Base-by-base conservation (phyloP, 2,329 filamentous ascomycete genomes). In the Penicillium sp. region DNA sequence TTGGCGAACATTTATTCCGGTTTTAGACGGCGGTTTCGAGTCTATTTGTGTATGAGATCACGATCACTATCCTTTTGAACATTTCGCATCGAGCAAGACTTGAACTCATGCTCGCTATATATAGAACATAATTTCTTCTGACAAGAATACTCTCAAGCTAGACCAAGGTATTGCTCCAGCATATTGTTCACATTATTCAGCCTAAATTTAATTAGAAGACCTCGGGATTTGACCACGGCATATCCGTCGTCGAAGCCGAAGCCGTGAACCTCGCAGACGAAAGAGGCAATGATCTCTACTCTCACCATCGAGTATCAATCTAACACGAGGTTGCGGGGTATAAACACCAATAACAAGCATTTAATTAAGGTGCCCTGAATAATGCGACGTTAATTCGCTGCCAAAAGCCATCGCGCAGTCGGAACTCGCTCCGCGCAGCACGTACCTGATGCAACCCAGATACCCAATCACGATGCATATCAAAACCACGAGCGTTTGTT, bases 21-120 rank as follows among this genome's bases (percentile, higher is more conserved):
- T 44, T 44, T 45, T 52, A 45, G 19, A 47, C 41, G 33, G 33
- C 35, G 29, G 14, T 33, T 51, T 16, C 14, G 33, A 46, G 24
- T 47, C 45, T 53, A 29, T 50, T 22, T 56, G 44, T 56, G 48
- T 46, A 61, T 52, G 59, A 57, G 52, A 57, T 53, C 35, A 61
- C 54, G 59, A 61, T 53, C 43, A 26, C 26, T 49, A 46, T 50
- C 19, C 7, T 27, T n/a, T 47, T 44, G 41, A 35, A 47, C 43
- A 44, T 37, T 46, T 52, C 48, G 44, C 47, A 57, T 55, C 13
- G 29, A 59, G 54, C 54, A 48, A 47, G 21, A 57, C 44, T 39
- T 14, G 11, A 26, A 52, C n/a, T 53, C 33, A 9, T 29, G 39
- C 29, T 39, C 39, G n/a, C 24, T 50, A 29, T 21, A 29, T 21